Base-by-base conservation (phyloP, 2,329 filamentous ascomycete species). In the Fusarium nurragi region DNA sequence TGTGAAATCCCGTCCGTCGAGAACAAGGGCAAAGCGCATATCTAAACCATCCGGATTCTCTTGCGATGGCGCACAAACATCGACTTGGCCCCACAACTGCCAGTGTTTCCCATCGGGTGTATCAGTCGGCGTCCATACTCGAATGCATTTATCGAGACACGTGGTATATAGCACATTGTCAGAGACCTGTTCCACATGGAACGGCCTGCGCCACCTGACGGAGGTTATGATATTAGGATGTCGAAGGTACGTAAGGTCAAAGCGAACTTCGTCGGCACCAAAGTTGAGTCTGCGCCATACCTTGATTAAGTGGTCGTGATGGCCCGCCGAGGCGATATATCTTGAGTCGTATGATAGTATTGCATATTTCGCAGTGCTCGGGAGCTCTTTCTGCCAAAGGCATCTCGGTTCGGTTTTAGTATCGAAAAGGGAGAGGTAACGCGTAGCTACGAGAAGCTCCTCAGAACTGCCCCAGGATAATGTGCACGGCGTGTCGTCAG, bases 141-240 rank as follows among this genome's bases (percentile, higher is more conserved):
- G 87, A 63, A 98, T 80, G 46, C 89, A 82, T 56, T 90, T 88
- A 74, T 99, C 95, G 14, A 88, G 84, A 69, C 93, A 96, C 65
- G 94, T 87, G 0, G 95, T 97, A 74, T 97, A 98, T 2, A 99
- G 83, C 1, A 97, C 90, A 76, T 97, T 95, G 36, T 95, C 91
- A 53, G 90, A 86, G 7, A 87, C 88, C 73, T 97, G 91, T 32
- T 94, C 92, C 14, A 87, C 79, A 72, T 95, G 88, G 62, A 87
- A 86, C 7, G 92, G 92, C 62, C 87, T 87, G 43, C 92, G 89
- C 96, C 96, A 99, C 74, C 94, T 89, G 59, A 97, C 79, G 59
- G 87, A 88, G 4, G 92, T 94, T n/a, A 99, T 88, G 1, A 89
- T 79, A 23, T 86, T 83, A 2, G 93, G 92, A 75, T 99, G 95